A percentile compares a stretch with the other conserved stretches of the same genome.
These are phyloP conservation scores for Aspergillus arachidicola DNA, from an alignment of 2,329 filamentous ascomycete species.

Conservation along the genomic window DNA sequence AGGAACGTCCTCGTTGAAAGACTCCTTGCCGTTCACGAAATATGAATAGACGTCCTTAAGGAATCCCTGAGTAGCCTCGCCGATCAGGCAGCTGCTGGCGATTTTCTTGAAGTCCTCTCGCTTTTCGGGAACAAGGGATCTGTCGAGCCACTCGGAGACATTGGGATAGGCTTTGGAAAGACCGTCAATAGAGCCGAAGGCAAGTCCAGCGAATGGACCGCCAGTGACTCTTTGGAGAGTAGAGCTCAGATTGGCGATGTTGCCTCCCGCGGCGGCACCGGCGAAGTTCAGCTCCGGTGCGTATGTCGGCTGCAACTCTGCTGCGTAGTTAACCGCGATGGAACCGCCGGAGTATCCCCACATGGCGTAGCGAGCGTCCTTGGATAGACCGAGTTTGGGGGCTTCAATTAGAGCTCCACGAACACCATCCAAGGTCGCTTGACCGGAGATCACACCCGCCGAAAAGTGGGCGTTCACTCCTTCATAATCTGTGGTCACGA, in stretches of 20 bases:
- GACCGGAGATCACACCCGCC: conserved; percentile 43
- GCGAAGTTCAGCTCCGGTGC: conserved; percentile 24
- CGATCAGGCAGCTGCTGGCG: conserved; percentile 14
- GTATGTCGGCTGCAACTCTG: conserved; percentile 20
- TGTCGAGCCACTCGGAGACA: conserved; percentile 16
- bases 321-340: conserved; percentile 18
- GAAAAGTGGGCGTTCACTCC: conserved; percentile 47
- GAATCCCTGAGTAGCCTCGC: neutral
- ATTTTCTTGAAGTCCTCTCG: conserved; percentile 8
- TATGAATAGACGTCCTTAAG: conserved; percentile 13
- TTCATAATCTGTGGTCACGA: conserved; percentile 51
- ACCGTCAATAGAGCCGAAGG: conserved; percentile 26
- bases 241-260: conserved; percentile 31
- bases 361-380: conserved; percentile 17
- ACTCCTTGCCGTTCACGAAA: conserved; percentile 11
- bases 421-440: conserved; percentile 47
- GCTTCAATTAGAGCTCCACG: conserved; percentile 42
- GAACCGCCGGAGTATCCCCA: conserved; percentile 24
- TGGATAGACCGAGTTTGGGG: conserved; percentile 23
- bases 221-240: conserved; percentile 26
- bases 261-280: conserved; percentile 34
- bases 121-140: conserved; percentile 17
- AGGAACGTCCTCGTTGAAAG: conserved; percentile 13
- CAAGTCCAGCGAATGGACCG: conserved; percentile 26
- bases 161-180: conserved; percentile 26